phyloP scores from a whole-genome alignment of 441 rosid genomes.

The Aquilaria agallochum region DNA sequence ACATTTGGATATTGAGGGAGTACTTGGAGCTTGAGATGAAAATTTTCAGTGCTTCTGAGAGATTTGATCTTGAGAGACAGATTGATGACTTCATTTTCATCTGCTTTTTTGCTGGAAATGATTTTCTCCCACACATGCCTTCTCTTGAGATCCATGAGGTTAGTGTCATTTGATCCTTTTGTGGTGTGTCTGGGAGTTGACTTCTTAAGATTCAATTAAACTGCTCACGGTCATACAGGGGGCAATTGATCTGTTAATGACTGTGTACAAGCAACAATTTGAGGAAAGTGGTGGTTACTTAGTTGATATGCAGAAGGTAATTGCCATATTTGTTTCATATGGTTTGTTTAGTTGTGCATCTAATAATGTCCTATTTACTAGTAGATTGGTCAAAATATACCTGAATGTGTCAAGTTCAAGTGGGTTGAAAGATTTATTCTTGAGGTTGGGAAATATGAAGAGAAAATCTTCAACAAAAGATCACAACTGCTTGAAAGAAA shows the following conservation, averaged over 20 bases:
- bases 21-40: slow-evolving; percentile 21
- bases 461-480: slow-evolving; percentile 25
- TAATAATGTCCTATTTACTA: background rate
- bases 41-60: slow-evolving; percentile 12
- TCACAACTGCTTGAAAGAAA: background rate
- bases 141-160: slow-evolving; percentile 23
- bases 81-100: slow-evolving; percentile 26
- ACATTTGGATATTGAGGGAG: slow-evolving; percentile 27
- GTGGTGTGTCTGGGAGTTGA: background rate
- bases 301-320: slow-evolving; percentile 24
- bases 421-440: slow-evolving; percentile 25
- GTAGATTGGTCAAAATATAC: slow-evolving; percentile 12
- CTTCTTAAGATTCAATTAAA: background rate
- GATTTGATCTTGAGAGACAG: slow-evolving; percentile 14
- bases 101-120: slow-evolving; percentile 27
- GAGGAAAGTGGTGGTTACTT: slow-evolving; percentile 22
- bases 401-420: slow-evolving; percentile 12
- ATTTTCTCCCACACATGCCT: slow-evolving; percentile 31
- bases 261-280: slow-evolving; percentile 23
- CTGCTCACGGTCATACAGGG: slow-evolving; percentile 10
- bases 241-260: slow-evolving; percentile 18
- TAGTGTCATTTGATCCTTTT: background rate
- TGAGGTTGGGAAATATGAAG: slow-evolving; percentile 20
- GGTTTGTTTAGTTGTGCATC: background rate
- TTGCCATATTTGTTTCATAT: background rate